phyloP scores from a whole-genome alignment of 805 yeast species.

The Ogataea sp. region DNA sequence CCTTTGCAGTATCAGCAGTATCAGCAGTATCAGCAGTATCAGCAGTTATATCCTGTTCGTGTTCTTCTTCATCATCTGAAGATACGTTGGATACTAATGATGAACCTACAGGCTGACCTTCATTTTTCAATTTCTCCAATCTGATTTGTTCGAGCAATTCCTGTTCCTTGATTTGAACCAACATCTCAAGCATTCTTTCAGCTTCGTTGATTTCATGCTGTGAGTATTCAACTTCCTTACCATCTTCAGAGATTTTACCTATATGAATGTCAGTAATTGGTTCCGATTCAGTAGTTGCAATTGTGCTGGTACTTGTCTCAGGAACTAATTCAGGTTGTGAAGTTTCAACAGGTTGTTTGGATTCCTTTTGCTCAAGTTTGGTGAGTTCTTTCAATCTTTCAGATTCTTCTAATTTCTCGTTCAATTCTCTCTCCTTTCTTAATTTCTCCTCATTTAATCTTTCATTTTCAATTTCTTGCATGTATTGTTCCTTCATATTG shows the following conservation, averaged over 20 bases:
- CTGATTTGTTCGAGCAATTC: conserved; percentile 18
- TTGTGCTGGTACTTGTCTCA: background rate
- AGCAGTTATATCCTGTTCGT: background rate
- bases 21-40: background rate
- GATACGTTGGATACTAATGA: conserved; percentile 11
- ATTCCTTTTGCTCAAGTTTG: too few species aligned
- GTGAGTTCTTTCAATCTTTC: conserved; percentile 20
- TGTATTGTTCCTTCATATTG: conserved; percentile 15
- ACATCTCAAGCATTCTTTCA: conserved; percentile 17
- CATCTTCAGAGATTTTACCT: background rate
- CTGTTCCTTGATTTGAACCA: conserved; percentile 18
- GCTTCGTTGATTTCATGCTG: conserved; percentile 19
- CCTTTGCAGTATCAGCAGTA: background rate
- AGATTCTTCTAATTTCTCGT: conserved; percentile 29
- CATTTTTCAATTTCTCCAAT: conserved; percentile 12
- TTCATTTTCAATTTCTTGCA: conserved; percentile 21
- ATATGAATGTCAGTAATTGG: background rate
- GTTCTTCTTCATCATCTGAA: conserved; percentile 3
- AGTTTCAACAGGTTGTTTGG: too few species aligned
- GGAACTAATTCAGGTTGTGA: background rate
- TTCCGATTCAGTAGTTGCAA: background rate
- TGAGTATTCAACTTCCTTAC: conserved; percentile 7
- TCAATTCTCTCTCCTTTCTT: conserved; percentile 30
- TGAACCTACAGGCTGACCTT: conserved; percentile 6
- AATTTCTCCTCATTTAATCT: conserved; percentile 24